Conservation (phyloP, 148 eudicot genomes). For the Camellia sinensis region DNA sequence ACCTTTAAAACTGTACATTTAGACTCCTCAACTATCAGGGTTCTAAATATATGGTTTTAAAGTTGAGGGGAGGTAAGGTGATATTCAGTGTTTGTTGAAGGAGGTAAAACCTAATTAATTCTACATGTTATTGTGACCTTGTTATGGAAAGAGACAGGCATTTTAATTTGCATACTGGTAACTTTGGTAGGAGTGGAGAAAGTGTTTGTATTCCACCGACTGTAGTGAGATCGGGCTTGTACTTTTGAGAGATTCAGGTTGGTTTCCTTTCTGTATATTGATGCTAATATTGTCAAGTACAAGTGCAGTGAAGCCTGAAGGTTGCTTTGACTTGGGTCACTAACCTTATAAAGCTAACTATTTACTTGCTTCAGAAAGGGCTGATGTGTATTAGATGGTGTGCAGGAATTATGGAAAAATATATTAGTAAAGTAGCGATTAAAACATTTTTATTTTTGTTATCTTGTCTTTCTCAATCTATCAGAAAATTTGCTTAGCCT, state of each 20-base stretch:
- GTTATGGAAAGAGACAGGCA: slow-evolving; percentile 4
- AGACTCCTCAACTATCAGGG: too few species aligned
- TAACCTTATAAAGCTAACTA: not conserved
- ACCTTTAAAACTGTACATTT: too few species aligned
- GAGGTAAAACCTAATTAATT: too few species aligned
- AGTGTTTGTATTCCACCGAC: slow-evolving; percentile 69
- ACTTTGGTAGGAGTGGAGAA: slow-evolving; percentile 70
- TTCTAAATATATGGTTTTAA: too few species aligned
- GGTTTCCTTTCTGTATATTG: slow-evolving; percentile 7
- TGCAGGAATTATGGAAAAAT: not conserved
- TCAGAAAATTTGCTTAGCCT: slow-evolving; percentile 65
- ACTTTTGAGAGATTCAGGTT: slow-evolving; percentile 61
- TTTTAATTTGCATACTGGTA: slow-evolving; percentile 12
- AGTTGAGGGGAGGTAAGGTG: too few species aligned
- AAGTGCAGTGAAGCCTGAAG: not conserved
- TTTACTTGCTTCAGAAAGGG: not conserved
- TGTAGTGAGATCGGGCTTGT: slow-evolving; percentile 95
- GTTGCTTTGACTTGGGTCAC: not conserved
- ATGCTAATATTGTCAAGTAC: not conserved
- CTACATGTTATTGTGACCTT: not conserved
- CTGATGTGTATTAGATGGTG: not conserved
- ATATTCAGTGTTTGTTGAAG: too few species aligned
- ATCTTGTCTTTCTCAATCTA: slow-evolving; percentile 4
- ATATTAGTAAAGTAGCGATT: not conserved
- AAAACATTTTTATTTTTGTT: not conserved